These are phyloP conservation scores for Neurospora sp. DNA, from an alignment of 495 filamentous ascomycete genomes.

Conservation along the genomic window DNA sequence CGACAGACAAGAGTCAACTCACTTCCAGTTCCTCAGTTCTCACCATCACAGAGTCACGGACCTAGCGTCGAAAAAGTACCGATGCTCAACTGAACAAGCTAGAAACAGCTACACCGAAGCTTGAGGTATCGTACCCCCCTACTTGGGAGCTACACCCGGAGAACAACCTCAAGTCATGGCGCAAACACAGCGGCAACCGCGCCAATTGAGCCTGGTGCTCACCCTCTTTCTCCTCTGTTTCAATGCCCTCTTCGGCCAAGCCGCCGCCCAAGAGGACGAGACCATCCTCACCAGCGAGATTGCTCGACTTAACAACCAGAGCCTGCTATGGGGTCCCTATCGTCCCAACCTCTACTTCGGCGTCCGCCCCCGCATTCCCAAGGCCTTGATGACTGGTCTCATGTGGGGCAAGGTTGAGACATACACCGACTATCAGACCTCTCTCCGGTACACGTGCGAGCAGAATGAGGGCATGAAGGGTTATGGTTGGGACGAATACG, in stretches of 20 bases:
- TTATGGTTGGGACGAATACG: slow-evolving; percentile 97
- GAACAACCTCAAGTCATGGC: slow-evolving; percentile 7
- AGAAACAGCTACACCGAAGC: not conserved
- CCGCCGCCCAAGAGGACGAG: slow-evolving; percentile 16
- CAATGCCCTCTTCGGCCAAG: slow-evolving; percentile 3
- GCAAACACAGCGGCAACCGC: not conserved
- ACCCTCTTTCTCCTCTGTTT: slow-evolving; percentile 1
- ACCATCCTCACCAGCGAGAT: slow-evolving; percentile 40
- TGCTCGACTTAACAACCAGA: slow-evolving; percentile 61
- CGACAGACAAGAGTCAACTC: not conserved
- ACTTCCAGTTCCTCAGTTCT: not conserved
- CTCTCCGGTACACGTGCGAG: slow-evolving; percentile 88
- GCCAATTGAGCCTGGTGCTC: slow-evolving; percentile 14
- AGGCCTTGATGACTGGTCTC: slow-evolving; percentile 72
- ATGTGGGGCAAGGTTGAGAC: slow-evolving; percentile 87
- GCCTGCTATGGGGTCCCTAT: slow-evolving; percentile 93
- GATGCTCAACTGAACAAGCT: not conserved
- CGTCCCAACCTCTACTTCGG: slow-evolving; percentile 95
- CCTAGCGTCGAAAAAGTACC: not conserved
- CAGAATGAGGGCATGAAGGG: slow-evolving; percentile 90
- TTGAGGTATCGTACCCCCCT: not conserved
- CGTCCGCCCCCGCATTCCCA: slow-evolving; percentile 74
- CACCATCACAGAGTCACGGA: not conserved
- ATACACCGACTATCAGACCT: slow-evolving; percentile 64
- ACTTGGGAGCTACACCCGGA: not conserved